phyloP scores from a whole-genome alignment of 139 green algal genomes.

The Coccomyxa sp. region DNA sequence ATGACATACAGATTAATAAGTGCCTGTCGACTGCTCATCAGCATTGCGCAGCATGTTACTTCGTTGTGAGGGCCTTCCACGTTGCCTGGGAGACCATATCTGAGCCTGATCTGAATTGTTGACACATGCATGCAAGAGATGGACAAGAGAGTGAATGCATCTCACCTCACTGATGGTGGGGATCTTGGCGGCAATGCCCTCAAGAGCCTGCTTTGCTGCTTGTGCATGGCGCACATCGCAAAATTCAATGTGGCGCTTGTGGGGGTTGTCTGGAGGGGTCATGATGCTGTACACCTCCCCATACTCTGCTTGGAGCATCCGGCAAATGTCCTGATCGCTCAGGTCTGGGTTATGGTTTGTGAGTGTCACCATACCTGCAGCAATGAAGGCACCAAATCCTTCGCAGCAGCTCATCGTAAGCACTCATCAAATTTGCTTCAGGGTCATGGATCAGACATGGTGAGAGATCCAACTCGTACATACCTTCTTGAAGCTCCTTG shows the following conservation, averaged over 20 bases:
- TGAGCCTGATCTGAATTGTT: neutral
- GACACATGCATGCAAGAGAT: neutral
- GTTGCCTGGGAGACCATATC: neutral
- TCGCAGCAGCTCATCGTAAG: neutral
- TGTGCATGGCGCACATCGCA: slow-evolving; percentile 74
- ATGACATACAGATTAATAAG: neutral
- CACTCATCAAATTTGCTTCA: neutral
- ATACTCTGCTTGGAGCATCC: slow-evolving; percentile 70
- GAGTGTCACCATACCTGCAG: slow-evolving; percentile 77
- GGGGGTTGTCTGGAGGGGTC: slow-evolving; percentile 6
- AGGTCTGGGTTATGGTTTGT: slow-evolving; percentile 71
- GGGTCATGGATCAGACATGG: neutral
- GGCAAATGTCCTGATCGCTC: slow-evolving; percentile 64
- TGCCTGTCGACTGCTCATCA: too few relatives aligned
- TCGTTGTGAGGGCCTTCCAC: too few relatives aligned
- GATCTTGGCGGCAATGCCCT: neutral
- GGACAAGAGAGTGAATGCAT: neutral
- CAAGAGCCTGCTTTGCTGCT: slow-evolving; percentile 16
- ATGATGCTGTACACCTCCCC: slow-evolving; percentile 73
- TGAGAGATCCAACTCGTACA: neutral
- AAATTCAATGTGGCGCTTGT: slow-evolving; percentile 74
- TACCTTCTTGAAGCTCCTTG: slow-evolving; percentile 13
- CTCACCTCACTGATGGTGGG: slow-evolving; percentile 6
- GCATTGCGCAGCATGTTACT: too few relatives aligned
- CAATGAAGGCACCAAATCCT: neutral